Conservation (phyloP, 176 grass and related monocot species). For the Tillandsia fasciculata region DNA sequence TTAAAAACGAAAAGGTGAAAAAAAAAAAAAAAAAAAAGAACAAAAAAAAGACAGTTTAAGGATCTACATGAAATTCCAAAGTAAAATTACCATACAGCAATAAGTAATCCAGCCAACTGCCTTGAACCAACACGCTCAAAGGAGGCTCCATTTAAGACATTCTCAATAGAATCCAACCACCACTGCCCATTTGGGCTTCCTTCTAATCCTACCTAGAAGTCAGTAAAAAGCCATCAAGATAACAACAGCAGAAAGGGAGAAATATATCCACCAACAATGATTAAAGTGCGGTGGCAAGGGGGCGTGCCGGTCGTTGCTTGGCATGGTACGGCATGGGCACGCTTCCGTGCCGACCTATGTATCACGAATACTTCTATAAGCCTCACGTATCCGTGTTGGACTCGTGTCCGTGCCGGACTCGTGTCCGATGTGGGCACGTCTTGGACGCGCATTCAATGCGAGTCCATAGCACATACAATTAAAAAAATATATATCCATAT, state of each 20-base stretch:
- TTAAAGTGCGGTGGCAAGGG: too few species aligned
- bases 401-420: too few species aligned
- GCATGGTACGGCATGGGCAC: too few species aligned
- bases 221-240: slow-evolving; percentile 9
- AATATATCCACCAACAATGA: neutral
- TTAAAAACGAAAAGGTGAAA: slow-evolving; percentile 18
- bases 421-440: too few species aligned
- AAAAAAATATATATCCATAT: too few species aligned
- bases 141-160: slow-evolving; percentile 40
- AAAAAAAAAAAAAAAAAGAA: slow-evolving; percentile 13
- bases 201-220: slow-evolving; percentile 74
- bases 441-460: too few species aligned
- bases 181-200: slow-evolving; percentile 87
- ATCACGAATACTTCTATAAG: too few species aligned
- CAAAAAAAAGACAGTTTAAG: neutral
- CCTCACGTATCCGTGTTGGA: too few species aligned
- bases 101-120: slow-evolving; percentile 83
- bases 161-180: slow-evolving; percentile 85
- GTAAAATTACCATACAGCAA: slow-evolving; percentile 72
- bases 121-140: slow-evolving; percentile 73
- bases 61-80: neutral
- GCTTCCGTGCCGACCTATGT: too few species aligned
- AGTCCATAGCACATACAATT: too few species aligned
- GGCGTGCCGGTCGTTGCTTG: too few species aligned
- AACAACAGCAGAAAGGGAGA: slow-evolving; percentile 24